These are phyloP conservation scores for Phyllosticta paracitricarpa DNA, from an alignment of 2,329 filamentous ascomycete genomes.

Conservation along the genomic window DNA sequence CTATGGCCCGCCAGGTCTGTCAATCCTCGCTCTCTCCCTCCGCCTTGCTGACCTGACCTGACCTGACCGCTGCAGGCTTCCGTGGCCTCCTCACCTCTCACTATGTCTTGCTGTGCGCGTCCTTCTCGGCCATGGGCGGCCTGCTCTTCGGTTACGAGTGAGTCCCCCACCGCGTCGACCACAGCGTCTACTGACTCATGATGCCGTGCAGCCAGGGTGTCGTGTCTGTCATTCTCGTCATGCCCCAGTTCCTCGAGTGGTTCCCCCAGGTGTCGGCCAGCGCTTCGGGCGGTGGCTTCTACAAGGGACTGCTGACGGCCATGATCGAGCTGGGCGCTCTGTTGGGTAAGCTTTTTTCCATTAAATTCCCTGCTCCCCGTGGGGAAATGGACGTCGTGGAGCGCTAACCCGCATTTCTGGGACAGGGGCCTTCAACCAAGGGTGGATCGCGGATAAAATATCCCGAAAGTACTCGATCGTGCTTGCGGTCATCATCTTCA, in stretches of 20 bases:
- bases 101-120: slow-evolving; percentile 43
- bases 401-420: slow-evolving; percentile 11
- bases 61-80: slow-evolving; percentile 25
- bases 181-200: not conserved
- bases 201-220: slow-evolving; percentile 27
- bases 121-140: slow-evolving; percentile 41
- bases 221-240: slow-evolving; percentile 38
- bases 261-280: slow-evolving; percentile 35
- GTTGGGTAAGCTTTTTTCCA: slow-evolving; percentile 16
- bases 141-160: slow-evolving; percentile 42
- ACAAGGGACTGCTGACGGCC: slow-evolving; percentile 40
- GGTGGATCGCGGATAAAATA: slow-evolving; percentile 42
- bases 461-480: slow-evolving; percentile 44
- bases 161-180: slow-evolving; percentile 21
- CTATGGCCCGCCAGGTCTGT: slow-evolving; percentile 19
- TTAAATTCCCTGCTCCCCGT: not conserved
- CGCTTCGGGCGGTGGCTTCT: slow-evolving; percentile 34
- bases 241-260: slow-evolving; percentile 40
- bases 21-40: not conserved
- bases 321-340: slow-evolving; percentile 47
- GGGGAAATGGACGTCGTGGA: slow-evolving; percentile 16
- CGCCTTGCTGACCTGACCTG: not conserved
- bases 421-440: slow-evolving; percentile 21
- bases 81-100: slow-evolving; percentile 37
- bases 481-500: slow-evolving; percentile 43